A percentile compares a stretch with the other conserved stretches of the same genome.
Evolutionary conservation across 768 basidiomycete genomes (phyloP).

Genomic region (Tricholoma flavovirens): DNA sequence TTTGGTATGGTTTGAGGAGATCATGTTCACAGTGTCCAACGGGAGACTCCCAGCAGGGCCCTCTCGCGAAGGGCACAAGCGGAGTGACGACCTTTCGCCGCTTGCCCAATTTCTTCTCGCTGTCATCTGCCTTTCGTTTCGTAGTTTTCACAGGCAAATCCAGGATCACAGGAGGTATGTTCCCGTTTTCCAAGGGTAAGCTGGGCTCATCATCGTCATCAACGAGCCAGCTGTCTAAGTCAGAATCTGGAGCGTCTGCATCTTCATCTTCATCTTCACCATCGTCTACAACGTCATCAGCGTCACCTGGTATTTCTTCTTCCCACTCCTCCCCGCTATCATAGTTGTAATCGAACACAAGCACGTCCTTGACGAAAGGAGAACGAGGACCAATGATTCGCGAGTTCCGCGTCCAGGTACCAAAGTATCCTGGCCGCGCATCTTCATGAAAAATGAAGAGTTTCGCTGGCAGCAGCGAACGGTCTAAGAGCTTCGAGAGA

Average conservation of each 20-base stretch:
- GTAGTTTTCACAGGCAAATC: slow-evolving; percentile 24
- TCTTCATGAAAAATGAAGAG: slow-evolving; percentile 81
- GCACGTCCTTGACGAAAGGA: slow-evolving; percentile 75
- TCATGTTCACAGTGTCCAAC: slow-evolving; percentile 66
- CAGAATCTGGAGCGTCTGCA: slow-evolving; percentile 62
- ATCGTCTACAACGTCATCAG: slow-evolving; percentile 70
- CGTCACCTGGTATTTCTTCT: slow-evolving; percentile 75
- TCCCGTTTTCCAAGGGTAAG: slow-evolving; percentile 35
- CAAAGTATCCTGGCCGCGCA: slow-evolving; percentile 86
- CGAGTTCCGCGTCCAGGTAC: slow-evolving; percentile 89
- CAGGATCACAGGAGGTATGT: slow-evolving; percentile 32
- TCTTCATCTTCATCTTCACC: slow-evolving; percentile 58
- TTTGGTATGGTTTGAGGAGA: slow-evolving; percentile 66
- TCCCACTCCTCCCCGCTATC: slow-evolving; percentile 98
- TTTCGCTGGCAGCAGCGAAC: slow-evolving; percentile 64
- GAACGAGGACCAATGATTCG: slow-evolving; percentile 72
- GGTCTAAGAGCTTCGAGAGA: slow-evolving; percentile 54
- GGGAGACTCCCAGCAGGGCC: slow-evolving; percentile 72
- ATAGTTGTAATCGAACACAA: slow-evolving; percentile 81
- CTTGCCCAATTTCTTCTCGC: slow-evolving; percentile 48
- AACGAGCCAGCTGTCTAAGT: slow-evolving; percentile 74
- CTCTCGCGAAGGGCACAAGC: slow-evolving; percentile 75
- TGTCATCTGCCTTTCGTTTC: slow-evolving; percentile 65
- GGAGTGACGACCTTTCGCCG: slow-evolving; percentile 75
- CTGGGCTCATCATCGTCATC: slow-evolving; percentile 61